Percentiles rank a stretch among this genome's conserved stretches.
These are phyloP conservation scores for Lachancea thermotolerans DNA, from an alignment of 805 yeast genomes.

Conservation along the genomic window DNA sequence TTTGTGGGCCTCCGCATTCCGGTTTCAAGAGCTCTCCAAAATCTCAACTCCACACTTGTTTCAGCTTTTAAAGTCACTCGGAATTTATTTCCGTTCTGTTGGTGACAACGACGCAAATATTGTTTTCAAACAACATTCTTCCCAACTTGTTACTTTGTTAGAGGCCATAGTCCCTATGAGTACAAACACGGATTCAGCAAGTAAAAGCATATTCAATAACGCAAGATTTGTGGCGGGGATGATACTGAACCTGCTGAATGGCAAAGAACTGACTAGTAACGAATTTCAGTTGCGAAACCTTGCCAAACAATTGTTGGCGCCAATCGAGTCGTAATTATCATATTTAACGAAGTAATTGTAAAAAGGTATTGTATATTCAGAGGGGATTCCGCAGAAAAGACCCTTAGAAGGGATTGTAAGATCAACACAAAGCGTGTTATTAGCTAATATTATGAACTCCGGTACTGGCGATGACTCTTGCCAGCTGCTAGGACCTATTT, in stretches of 20 bases:
- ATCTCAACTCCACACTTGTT: slow-evolving; percentile 20
- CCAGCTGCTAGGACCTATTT: slow-evolving; percentile 77
- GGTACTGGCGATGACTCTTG: slow-evolving; percentile 33
- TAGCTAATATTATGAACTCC: neutral
- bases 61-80: slow-evolving; percentile 28
- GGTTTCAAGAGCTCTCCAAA: slow-evolving; percentile 12
- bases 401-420: no score
- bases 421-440: neutral
- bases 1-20: slow-evolving; percentile 23
- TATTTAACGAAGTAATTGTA: neutral
- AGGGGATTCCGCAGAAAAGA: no score
- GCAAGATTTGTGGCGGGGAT: slow-evolving; percentile 28
- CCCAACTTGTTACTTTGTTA: slow-evolving; percentile 13
- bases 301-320: slow-evolving; percentile 6
- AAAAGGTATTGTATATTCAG: no score
- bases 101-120: slow-evolving; percentile 5
- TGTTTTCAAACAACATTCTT: slow-evolving; percentile 10
- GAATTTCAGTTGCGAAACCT: slow-evolving; percentile 10
- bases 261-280: slow-evolving; percentile 9
- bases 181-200: slow-evolving; percentile 18
- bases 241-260: slow-evolving; percentile 10
- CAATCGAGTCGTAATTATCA: neutral
- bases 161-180: slow-evolving; percentile 13
- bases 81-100: slow-evolving; percentile 22
- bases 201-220: slow-evolving; percentile 26